phyloP scores from a whole-genome alignment of 2,329 filamentous ascomycete genomes.

The Fusarium veterinarium region DNA sequence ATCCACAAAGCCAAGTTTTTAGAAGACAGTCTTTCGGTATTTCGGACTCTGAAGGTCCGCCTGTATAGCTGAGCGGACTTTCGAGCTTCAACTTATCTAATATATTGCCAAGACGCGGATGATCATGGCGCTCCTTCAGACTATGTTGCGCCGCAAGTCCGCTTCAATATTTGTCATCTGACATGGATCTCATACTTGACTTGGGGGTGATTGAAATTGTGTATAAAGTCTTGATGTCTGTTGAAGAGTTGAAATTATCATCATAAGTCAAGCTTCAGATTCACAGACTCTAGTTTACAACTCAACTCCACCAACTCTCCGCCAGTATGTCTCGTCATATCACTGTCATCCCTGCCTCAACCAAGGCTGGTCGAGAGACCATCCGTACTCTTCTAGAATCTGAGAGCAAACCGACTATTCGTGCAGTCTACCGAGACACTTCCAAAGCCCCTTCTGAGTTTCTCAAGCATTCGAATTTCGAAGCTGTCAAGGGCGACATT shows the following conservation, averaged over 20 bases:
- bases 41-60: slow-evolving; percentile 19
- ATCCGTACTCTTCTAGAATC: slow-evolving; percentile 45
- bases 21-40: neutral
- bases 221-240: slow-evolving; percentile 10
- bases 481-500: slow-evolving; percentile 48
- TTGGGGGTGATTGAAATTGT: neutral
- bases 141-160: neutral
- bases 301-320: neutral
- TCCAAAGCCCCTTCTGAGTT: slow-evolving; percentile 48
- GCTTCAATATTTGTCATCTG: neutral
- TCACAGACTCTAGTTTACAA: neutral
- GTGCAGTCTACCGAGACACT: slow-evolving; percentile 47
- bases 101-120: neutral
- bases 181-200: neutral
- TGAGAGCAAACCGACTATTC: slow-evolving; percentile 34
- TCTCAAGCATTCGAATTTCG: slow-evolving; percentile 42
- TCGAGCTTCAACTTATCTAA: neutral
- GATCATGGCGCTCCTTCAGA: neutral
- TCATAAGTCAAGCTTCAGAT: neutral
- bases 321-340: slow-evolving; percentile 46
- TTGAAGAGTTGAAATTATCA: neutral
- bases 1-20: slow-evolving; percentile 6
- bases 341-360: slow-evolving; percentile 50
- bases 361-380: slow-evolving; percentile 47
- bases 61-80: neutral